Evolutionary conservation across 495 filamentous ascomycete species (phyloP).

Genomic region (Aspergillus sparsus): DNA sequence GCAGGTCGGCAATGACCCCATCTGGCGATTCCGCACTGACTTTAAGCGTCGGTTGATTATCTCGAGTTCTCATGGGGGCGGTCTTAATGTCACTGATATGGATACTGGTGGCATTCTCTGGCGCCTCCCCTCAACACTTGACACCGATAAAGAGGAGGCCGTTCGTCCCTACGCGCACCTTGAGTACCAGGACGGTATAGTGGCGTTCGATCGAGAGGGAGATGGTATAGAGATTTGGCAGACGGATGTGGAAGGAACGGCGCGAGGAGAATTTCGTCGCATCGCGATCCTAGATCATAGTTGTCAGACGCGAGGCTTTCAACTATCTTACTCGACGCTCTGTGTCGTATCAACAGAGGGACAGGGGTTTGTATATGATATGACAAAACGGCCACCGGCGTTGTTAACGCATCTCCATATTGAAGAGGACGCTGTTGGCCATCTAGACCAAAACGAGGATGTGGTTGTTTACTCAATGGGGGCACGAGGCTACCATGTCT

Average conservation of each 20-base stretch:
- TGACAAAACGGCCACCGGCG: conserved; percentile 38
- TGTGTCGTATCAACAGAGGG: conserved; percentile 44
- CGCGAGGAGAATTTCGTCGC: conserved; percentile 40
- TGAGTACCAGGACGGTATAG: conserved; percentile 47
- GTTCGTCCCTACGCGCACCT: conserved; percentile 42
- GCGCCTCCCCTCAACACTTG: conserved; percentile 38
- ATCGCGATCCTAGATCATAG: conserved; percentile 39
- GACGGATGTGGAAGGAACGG: conserved; percentile 31
- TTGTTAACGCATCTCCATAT: conserved; percentile 35
- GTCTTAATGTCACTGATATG: conserved; percentile 44
- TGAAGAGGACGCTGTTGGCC: conserved; percentile 37
- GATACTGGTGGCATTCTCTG: conserved; percentile 38
- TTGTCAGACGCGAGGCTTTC: conserved; percentile 44
- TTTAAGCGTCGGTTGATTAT: conserved; percentile 44
- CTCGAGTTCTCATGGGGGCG: conserved; percentile 41
- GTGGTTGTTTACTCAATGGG: conserved; percentile 44
- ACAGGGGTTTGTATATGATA: conserved; percentile 45
- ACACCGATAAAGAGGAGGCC: conserved; percentile 28
- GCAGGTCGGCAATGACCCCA: conserved; percentile 41
- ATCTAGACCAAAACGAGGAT: conserved; percentile 41
- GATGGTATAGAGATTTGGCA: conserved; percentile 45
- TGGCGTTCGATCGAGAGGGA: conserved; percentile 42
- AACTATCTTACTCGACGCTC: conserved; percentile 41
- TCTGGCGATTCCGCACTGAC: conserved; percentile 44
- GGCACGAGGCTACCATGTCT: conserved; percentile 35